Percentiles rank a stretch among this genome's conserved stretches.
Evolutionary conservation across 106 monocot genomes (phyloP).

Genomic region (Agapanthus africanus): DNA sequence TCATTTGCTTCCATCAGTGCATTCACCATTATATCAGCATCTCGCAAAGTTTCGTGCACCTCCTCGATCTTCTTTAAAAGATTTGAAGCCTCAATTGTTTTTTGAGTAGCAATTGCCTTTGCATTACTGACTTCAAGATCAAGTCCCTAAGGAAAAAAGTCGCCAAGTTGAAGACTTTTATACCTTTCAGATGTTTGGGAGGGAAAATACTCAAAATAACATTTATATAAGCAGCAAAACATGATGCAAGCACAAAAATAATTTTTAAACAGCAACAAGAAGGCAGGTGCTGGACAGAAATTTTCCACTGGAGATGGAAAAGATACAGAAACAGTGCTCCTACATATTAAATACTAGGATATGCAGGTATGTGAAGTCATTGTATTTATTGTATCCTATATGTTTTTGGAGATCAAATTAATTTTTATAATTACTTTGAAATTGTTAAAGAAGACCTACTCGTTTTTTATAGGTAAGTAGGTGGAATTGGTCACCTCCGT

Average conservation of each 20-base stretch:
- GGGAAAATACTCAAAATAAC: neutral
- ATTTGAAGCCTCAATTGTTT: conserved; percentile 52
- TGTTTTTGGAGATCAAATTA: neutral
- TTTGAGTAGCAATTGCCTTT: conserved; percentile 47
- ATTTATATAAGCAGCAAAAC: neutral
- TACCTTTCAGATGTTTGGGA: neutral
- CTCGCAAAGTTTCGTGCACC: conserved; percentile 57
- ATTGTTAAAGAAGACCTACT: neutral
- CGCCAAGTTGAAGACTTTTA: neutral
- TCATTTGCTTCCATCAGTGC: conserved; percentile 52
- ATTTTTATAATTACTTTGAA: neutral
- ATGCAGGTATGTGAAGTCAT: neutral
- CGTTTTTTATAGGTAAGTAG: no score
- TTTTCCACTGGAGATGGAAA: neutral
- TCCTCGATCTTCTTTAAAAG: conserved; percentile 64
- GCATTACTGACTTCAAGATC: conserved; percentile 47
- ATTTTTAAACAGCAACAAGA: neutral
- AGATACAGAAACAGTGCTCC: neutral
- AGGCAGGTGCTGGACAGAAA: neutral
- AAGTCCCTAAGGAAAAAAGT: conserved; percentile 37
- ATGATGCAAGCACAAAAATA: neutral
- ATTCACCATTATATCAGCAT: conserved; percentile 68
- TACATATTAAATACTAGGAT: neutral
- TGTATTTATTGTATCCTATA: neutral
- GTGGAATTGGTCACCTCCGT: no score